Evolutionary conservation across 2,329 filamentous ascomycete genomes (phyloP).

Genomic region (Ceratocystis variospora): DNA sequence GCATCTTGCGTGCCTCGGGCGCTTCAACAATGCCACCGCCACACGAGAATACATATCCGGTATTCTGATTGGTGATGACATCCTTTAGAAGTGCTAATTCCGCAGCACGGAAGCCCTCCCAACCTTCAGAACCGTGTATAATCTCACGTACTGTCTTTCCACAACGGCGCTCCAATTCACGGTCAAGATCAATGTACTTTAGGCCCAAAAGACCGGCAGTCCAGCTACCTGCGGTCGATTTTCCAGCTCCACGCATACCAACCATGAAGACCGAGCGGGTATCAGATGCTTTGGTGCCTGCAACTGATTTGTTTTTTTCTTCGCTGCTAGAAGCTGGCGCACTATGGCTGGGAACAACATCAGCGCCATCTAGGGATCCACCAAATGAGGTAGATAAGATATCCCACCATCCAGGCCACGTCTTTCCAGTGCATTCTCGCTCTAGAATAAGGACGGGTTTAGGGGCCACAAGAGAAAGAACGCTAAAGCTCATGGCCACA

Average conservation of each 20-base stretch:
- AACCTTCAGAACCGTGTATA: slow-evolving; percentile 56
- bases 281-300: neutral
- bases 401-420: slow-evolving; percentile 99
- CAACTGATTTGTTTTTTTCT: neutral
- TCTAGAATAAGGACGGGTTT: slow-evolving; percentile 66
- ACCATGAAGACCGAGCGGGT: slow-evolving; percentile 75
- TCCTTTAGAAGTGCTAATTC: slow-evolving; percentile 63
- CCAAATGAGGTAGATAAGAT: slow-evolving; percentile 49
- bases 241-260: slow-evolving; percentile 93
- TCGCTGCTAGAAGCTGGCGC: slow-evolving; percentile 13
- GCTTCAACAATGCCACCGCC: slow-evolving; percentile 88
- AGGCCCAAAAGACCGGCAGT: slow-evolving; percentile 61
- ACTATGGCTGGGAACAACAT: slow-evolving; percentile 28
- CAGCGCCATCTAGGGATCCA: slow-evolving; percentile 46
- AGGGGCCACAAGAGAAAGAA: slow-evolving; percentile 61
- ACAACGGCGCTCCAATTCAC: slow-evolving; percentile 62
- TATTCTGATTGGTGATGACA: slow-evolving; percentile 59
- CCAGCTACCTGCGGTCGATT: slow-evolving; percentile 86
- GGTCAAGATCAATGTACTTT: slow-evolving; percentile 74
- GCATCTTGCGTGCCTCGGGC: slow-evolving; percentile 60
- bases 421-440: slow-evolving; percentile 89
- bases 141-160: slow-evolving; percentile 75
- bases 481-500: slow-evolving; percentile 96
- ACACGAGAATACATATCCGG: slow-evolving; percentile 75
- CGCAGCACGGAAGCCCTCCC: slow-evolving; percentile 73